phyloP scores from a whole-genome alignment of 1,284 basidiomycete species.

The Trametes hirsuta region DNA sequence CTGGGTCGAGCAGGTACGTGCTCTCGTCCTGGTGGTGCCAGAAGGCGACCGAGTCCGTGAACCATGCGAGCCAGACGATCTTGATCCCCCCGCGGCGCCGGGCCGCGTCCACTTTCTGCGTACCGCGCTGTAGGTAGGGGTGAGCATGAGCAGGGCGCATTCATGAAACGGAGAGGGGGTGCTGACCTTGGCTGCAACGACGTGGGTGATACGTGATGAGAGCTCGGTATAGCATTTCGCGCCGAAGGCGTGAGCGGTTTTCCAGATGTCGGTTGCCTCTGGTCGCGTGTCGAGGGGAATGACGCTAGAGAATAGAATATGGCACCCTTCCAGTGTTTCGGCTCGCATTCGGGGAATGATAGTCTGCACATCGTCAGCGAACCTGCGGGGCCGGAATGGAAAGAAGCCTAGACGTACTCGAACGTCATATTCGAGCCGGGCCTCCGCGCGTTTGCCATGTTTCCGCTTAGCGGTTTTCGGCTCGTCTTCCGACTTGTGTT shows the following conservation, averaged over 20 bases:
- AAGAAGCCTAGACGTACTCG: slow-evolving; percentile 49
- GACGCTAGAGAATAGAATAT: slow-evolving; percentile 91
- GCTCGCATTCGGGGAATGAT: slow-evolving; percentile 86
- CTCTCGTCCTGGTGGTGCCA: slow-evolving; percentile 81
- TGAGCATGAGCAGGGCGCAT: background rate
- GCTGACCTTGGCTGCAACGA: slow-evolving; percentile 84
- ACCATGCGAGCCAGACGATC: slow-evolving; percentile 89
- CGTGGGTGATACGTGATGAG: slow-evolving; percentile 77
- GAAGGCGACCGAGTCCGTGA: slow-evolving; percentile 81
- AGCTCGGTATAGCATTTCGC: slow-evolving; percentile 80
- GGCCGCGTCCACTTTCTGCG: slow-evolving; percentile 88
- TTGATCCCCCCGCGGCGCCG: slow-evolving; percentile 69
- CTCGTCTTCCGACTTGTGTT: slow-evolving; percentile 41
- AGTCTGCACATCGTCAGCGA: slow-evolving; percentile 44
- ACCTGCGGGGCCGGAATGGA: background rate
- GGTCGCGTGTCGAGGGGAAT: slow-evolving; percentile 86
- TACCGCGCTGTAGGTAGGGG: slow-evolving; percentile 64
- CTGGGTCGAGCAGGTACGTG: slow-evolving; percentile 65
- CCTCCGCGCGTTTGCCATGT: slow-evolving; percentile 30
- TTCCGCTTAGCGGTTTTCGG: slow-evolving; percentile 37
- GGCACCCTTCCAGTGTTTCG: slow-evolving; percentile 74
- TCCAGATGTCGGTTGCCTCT: slow-evolving; percentile 88
- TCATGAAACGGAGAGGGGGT: background rate
- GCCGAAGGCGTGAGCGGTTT: slow-evolving; percentile 86
- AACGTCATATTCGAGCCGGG: slow-evolving; percentile 53